A percentile compares a stretch with the other conserved stretches of the same genome.
Evolutionary conservation across 192 early-diverging fungal genomes (phyloP).

Genomic region (Entomortierella beljakovae): DNA sequence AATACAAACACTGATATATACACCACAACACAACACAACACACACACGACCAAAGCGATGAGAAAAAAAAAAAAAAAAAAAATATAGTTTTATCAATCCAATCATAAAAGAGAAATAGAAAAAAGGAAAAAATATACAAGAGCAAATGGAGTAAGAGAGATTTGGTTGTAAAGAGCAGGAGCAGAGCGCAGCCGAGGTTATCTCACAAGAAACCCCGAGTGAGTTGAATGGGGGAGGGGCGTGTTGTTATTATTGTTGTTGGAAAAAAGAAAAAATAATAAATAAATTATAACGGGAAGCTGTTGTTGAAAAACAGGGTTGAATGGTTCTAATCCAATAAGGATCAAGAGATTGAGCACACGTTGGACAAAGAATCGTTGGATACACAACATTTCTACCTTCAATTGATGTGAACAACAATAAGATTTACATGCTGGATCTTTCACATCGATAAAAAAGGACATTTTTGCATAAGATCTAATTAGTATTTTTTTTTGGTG

Average conservation of each 20-base stretch:
- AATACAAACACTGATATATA: background rate
- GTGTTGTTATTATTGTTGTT: background rate
- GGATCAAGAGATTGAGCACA: conserved; percentile 45
- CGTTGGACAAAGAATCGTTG: conserved; percentile 11
- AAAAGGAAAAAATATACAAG: conserved; percentile 18
- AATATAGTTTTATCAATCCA: conserved; percentile 3
- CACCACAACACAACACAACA: background rate
- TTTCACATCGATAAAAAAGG: background rate
- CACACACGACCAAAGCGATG: conserved; percentile 9
- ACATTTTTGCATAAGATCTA: too few relatives aligned
- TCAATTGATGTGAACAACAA: too few relatives aligned
- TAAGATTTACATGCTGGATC: too few relatives aligned
- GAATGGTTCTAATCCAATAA: conserved; percentile 34
- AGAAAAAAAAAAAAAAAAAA: background rate
- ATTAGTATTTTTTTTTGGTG: too few relatives aligned
- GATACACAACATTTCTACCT: background rate
- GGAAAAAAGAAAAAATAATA: conserved; percentile 11
- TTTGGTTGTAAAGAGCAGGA: conserved; percentile 5
- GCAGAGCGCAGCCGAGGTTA: conserved; percentile 16
- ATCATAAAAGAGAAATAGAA: conserved; percentile 3
- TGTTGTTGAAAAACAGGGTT: conserved; percentile 10
- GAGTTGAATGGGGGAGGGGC: background rate
- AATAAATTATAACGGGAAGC: background rate
- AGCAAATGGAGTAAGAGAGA: conserved; percentile 7
- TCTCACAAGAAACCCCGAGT: background rate